Conservation (phyloP, 1,284 basidiomycete genomes). For the Cerioporus squamosus region DNA sequence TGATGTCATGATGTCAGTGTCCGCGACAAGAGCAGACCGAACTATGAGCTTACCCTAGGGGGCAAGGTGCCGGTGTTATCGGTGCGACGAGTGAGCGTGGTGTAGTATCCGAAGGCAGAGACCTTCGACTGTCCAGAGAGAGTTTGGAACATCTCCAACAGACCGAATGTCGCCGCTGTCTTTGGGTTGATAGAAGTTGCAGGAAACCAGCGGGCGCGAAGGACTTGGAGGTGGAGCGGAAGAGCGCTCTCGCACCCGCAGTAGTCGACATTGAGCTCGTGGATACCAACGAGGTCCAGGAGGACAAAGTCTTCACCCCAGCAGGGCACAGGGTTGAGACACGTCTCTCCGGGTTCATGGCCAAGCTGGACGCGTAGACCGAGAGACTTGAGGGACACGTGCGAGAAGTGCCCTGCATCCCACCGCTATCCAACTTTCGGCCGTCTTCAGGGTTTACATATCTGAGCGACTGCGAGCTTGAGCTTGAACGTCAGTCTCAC, state of each 20-base stretch:
- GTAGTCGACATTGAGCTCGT: slow-evolving; percentile 28
- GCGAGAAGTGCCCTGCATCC: no score
- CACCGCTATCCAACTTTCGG: background rate
- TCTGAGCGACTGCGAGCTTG: no score
- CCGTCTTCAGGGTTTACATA: no score
- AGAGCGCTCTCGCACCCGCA: slow-evolving; percentile 33
- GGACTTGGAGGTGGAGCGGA: slow-evolving; percentile 24
- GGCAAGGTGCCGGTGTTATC: slow-evolving; percentile 6
- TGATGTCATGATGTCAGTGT: background rate
- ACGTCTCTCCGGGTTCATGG: slow-evolving; percentile 13
- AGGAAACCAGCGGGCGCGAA: slow-evolving; percentile 33
- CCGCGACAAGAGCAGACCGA: no score
- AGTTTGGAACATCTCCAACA: slow-evolving; percentile 35
- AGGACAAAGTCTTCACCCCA: background rate
- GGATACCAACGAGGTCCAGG: background rate
- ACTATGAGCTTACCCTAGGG: background rate
- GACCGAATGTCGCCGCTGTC: slow-evolving; percentile 33
- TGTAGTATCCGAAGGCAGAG: slow-evolving; percentile 28
- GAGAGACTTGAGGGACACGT: slow-evolving; percentile 16
- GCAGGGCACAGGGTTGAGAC: slow-evolving; percentile 8
- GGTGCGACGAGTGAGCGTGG: slow-evolving; percentile 27
- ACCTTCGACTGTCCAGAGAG: slow-evolving; percentile 27
- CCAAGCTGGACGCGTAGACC: slow-evolving; percentile 33
- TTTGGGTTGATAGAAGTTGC: slow-evolving; percentile 29
- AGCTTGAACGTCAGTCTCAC: no score